Evolutionary conservation across 192 early-diverging fungal genomes (phyloP), one percentile per base, ranked within the genome.

Genomic region (Podila epicladia): DNA sequence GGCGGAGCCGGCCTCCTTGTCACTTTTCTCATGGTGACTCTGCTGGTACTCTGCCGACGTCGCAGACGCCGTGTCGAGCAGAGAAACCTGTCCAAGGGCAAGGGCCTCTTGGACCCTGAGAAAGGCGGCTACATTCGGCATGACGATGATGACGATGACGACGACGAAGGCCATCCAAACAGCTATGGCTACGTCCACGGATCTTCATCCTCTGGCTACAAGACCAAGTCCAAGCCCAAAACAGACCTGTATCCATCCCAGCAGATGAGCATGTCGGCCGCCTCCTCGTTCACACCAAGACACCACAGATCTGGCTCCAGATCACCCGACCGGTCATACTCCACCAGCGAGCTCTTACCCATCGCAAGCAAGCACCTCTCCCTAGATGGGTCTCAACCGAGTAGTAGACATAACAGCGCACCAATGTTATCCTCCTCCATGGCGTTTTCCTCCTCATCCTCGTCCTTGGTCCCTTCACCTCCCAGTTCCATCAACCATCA

Each of bases 311-410:
- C 41, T 45, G 41, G 41, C 22, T 55, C 53, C 1, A 9, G n/a
- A 26, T 55, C 53, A 22, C 41, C 41, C 0, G 41, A 45, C 41
- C 41, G 41, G 12, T 11, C 41, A 45, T 15, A 45, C 41, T 55
- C 53, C 12, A 4, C 24, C 9, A 26, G 8, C 4, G 24, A n/a
- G 5, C 53, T 55, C 24, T 55, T 55, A 6, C 53, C 53, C 12
- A 55, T 55, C 22, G 53, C 53, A 55, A 55, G 53, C 53, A 55
- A 26, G 24, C 53, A 55, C 11, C 53, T 55, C 20, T 55, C 53
- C 22, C n/a, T 24, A 22, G 11, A n/a, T 24, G 24, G 53, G n/a
- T 24, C 22, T 26, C 53, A 24, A 24, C 22, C 19, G 3, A 7
- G 24, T 6, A 45, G 13, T 17, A 45, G 53, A 22, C n/a, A 26